phyloP scores from a whole-genome alignment of 805 yeast species.

The Metschnikowia sp. region DNA sequence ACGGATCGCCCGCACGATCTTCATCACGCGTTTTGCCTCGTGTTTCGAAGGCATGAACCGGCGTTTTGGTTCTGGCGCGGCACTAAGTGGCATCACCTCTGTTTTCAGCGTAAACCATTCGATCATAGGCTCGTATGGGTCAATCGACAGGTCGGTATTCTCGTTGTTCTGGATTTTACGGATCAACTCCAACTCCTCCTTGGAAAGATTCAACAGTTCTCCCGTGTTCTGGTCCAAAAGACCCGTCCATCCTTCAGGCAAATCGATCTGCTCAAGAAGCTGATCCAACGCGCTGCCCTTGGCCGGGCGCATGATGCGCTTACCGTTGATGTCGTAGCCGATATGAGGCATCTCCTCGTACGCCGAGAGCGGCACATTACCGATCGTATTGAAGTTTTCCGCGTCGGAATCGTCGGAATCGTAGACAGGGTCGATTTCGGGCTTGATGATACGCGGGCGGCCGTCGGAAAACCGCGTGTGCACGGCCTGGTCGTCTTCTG shows the following conservation, averaged over 20 bases:
- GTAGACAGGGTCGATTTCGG: slow-evolving; percentile 92
- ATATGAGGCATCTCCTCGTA: slow-evolving; percentile 97
- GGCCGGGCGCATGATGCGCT: slow-evolving; percentile 98
- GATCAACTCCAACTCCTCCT: slow-evolving; percentile 86
- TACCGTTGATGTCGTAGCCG: slow-evolving; percentile 96
- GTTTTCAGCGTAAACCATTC: slow-evolving; percentile 91
- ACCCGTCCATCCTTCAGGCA: slow-evolving; percentile 99
- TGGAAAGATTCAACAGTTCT: slow-evolving; percentile 69
- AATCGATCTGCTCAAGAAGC: slow-evolving; percentile 82
- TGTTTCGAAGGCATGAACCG: slow-evolving; percentile 95
- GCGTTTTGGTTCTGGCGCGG: slow-evolving; percentile 95
- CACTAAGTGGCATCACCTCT: slow-evolving; percentile 88
- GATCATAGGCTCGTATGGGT: slow-evolving; percentile 90
- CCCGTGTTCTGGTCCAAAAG: slow-evolving; percentile 89
- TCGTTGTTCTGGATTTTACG: slow-evolving; percentile 82
- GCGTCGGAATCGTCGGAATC: slow-evolving; percentile 92
- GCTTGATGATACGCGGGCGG: slow-evolving; percentile 67
- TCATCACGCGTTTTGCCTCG: slow-evolving; percentile 95
- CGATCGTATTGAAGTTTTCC: slow-evolving; percentile 80
- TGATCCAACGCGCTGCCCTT: slow-evolving; percentile 92
- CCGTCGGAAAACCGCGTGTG: slow-evolving; percentile 72
- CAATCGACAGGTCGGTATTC: slow-evolving; percentile 70
- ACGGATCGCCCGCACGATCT: slow-evolving; percentile 91
- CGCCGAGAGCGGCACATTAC: slow-evolving; percentile 88
- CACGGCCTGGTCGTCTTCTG: slow-evolving; percentile 32